A percentile compares a stretch with the other conserved stretches of the same genome.
Evolutionary conservation across 768 basidiomycete species (phyloP).

Genomic region (Trametes coccinea): DNA sequence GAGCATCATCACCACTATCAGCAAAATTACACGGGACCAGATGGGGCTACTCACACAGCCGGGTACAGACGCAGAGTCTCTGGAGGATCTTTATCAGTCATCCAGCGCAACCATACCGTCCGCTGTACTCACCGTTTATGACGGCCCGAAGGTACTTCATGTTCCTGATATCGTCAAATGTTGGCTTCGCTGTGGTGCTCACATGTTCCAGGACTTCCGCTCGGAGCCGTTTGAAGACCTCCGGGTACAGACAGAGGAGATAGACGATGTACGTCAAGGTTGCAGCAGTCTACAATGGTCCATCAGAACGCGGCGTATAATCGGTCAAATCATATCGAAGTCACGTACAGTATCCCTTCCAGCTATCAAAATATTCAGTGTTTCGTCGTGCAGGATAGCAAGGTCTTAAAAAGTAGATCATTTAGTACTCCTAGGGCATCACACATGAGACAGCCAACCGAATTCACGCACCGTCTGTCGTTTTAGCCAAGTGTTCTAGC

Average conservation of each 20-base stretch:
- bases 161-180: constrained; percentile 35
- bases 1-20: background rate
- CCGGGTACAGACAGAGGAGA: constrained; percentile 34
- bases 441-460: too few species aligned
- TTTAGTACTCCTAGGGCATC: too few species aligned
- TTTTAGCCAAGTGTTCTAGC: constrained; percentile 41
- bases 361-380: constrained; percentile 37
- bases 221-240: constrained; percentile 33
- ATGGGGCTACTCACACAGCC: constrained; percentile 29
- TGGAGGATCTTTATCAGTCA: background rate
- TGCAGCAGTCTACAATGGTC: constrained; percentile 30
- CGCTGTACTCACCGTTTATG: constrained; percentile 33
- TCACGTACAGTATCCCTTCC: constrained; percentile 34
- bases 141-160: constrained; percentile 39
- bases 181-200: constrained; percentile 31
- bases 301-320: too few species aligned
- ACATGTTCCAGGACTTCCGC: constrained; percentile 36
- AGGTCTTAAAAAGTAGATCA: constrained; percentile 25
- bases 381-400: constrained; percentile 35
- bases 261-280: constrained; percentile 37
- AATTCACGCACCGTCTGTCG: constrained; percentile 37
- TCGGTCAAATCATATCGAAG: background rate
- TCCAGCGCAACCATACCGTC: too few species aligned
- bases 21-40: background rate
- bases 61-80: constrained; percentile 29